Evolutionary conservation across 345 rosid genomes (phyloP).

Genomic region (Salix suchowensis): DNA sequence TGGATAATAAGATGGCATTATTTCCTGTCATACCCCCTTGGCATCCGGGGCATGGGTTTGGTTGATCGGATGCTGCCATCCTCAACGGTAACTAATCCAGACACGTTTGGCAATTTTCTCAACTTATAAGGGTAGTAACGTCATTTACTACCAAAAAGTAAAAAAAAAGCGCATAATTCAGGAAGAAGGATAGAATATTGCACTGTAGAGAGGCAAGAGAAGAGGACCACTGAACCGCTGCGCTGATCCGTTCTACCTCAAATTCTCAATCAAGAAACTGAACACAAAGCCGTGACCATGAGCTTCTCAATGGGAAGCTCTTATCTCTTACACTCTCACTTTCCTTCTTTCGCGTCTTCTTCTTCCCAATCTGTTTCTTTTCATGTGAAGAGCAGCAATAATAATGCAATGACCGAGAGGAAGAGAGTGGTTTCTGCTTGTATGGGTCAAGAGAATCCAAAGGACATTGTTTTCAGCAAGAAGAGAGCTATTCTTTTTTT

Average conservation of each 20-base stretch:
- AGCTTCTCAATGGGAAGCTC: slow-evolving; percentile 47
- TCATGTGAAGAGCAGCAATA: background rate
- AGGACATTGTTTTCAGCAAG: slow-evolving; percentile 24
- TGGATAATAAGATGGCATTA: no score
- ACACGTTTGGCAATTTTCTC: no score
- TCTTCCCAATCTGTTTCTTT: slow-evolving; percentile 33
- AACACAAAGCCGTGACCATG: slow-evolving; percentile 15
- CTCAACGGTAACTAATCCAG: no score
- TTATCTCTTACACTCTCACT: slow-evolving; percentile 37
- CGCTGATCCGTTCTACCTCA: background rate
- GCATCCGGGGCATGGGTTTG: no score
- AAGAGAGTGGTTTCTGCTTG: slow-evolving; percentile 35
- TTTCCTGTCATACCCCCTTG: no score
- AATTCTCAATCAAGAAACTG: background rate
- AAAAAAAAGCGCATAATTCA: background rate
- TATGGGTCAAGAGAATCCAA: slow-evolving; percentile 27
- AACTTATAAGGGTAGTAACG: no score
- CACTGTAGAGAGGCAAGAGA: background rate
- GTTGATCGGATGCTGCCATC: no score
- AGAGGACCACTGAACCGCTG: background rate
- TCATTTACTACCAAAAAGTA: no score
- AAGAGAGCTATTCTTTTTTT: slow-evolving; percentile 56
- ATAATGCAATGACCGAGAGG: slow-evolving; percentile 34
- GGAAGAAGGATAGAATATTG: background rate
- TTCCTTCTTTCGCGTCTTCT: slow-evolving; percentile 24